phyloP scores from a whole-genome alignment of 225 moss, liverwort and hornwort species.

The Thuidium tamariscinum region DNA sequence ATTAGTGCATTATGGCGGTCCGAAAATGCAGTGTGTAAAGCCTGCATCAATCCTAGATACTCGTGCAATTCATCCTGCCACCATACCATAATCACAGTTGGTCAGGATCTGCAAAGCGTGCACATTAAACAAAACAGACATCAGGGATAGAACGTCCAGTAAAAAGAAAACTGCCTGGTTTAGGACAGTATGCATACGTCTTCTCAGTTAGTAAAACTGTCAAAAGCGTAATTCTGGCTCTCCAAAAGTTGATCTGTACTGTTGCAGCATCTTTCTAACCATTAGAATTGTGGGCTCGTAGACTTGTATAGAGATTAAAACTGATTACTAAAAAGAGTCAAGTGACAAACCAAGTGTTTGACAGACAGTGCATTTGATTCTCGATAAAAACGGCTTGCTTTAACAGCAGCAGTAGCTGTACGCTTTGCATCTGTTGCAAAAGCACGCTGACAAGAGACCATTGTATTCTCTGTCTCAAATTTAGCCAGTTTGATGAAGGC shows the following conservation, averaged over 20 bases:
- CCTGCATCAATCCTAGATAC: slow-evolving; percentile 95
- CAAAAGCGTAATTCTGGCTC: background rate
- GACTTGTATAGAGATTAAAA: background rate
- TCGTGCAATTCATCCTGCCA: slow-evolving; percentile 96
- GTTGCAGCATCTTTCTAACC: background rate
- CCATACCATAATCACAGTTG: background rate
- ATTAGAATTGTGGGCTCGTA: background rate
- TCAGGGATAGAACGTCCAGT: background rate
- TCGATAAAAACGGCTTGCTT: slow-evolving; percentile 88
- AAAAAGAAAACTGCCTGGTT: background rate
- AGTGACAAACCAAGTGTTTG: slow-evolving; percentile 65
- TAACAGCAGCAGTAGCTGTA: slow-evolving; percentile 84
- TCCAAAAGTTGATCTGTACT: background rate
- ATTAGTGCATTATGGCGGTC: slow-evolving; percentile 81
- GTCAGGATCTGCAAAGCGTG: background rate
- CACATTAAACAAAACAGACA: background rate
- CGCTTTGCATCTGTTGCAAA: slow-evolving; percentile 77
- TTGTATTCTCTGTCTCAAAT: slow-evolving; percentile 72
- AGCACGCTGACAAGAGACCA: slow-evolving; percentile 52
- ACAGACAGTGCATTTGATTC: slow-evolving; percentile 92
- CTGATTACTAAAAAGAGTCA: background rate
- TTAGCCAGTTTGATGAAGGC: slow-evolving; percentile 94
- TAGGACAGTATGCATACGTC: background rate
- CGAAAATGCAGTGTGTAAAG: slow-evolving; percentile 63
- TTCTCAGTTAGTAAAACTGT: background rate